These are phyloP conservation scores for Rubroboletus satanas DNA, from an alignment of 768 basidiomycete genomes.

Conservation along the genomic window DNA sequence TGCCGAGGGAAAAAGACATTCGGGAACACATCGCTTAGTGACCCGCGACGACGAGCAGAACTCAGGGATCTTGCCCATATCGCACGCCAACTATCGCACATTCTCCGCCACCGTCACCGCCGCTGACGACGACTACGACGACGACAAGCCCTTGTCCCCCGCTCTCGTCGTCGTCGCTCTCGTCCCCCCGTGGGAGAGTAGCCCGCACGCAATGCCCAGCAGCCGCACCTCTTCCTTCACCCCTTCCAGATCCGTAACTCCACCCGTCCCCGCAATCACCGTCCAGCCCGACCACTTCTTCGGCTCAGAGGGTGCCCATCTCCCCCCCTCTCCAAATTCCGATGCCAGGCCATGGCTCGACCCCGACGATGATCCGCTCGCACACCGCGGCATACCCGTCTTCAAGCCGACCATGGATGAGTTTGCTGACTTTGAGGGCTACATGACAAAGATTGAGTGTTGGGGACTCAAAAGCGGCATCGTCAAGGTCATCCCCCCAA, in stretches of 20 bases:
- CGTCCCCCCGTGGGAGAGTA: conserved; percentile 7
- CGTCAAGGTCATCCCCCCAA: conserved; percentile 93
- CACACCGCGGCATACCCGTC: conserved; percentile 90
- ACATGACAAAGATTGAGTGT: conserved; percentile 79
- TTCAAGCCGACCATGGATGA: conserved; percentile 94
- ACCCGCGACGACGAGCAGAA: conserved; percentile 1
- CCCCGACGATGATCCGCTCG: conserved; percentile 76
- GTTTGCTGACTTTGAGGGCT: conserved; percentile 87
- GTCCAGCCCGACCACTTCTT: conserved; percentile 86
- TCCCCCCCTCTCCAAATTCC: conserved; percentile 60
- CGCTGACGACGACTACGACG: conserved; percentile 10
- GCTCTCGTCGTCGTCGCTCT: not conserved
- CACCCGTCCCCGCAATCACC: conserved; percentile 38
- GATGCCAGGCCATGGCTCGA: conserved; percentile 64
- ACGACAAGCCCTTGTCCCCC: not conserved
- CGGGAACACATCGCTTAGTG: not conserved
- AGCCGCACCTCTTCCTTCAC: conserved; percentile 33
- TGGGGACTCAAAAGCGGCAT: conserved; percentile 94
- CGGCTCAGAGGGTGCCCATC: conserved; percentile 42
- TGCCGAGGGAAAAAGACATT: conserved; percentile 4
- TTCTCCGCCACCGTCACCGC: not conserved
- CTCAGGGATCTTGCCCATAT: conserved; percentile 1
- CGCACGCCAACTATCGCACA: conserved; percentile 2
- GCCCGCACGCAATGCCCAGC: conserved; percentile 17
- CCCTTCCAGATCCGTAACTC: conserved; percentile 48